These are phyloP conservation scores for sweet orange (Citrus sinensis) DNA, from an alignment of 345 rosid genomes.

Conservation along the genomic window DNA sequence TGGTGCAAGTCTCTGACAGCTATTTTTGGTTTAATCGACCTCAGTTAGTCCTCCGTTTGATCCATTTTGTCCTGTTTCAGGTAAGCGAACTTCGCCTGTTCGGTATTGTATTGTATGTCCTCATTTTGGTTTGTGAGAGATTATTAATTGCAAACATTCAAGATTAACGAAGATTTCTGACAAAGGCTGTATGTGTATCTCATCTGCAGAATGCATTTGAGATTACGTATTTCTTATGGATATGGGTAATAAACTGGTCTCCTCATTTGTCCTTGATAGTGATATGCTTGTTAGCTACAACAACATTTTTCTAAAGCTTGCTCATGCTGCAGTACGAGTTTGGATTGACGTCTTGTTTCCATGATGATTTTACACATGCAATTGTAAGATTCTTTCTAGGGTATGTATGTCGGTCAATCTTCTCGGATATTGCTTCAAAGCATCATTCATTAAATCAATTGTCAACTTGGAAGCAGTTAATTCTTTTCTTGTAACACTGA, in stretches of 20 bases:
- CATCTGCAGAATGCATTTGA: constrained; percentile 85
- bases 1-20: constrained; percentile 77
- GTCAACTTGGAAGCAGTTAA: too few species aligned
- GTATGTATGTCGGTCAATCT: constrained; percentile 52
- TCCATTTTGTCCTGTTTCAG: constrained; percentile 93
- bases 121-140: too few species aligned
- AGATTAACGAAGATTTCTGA: constrained; percentile 10
- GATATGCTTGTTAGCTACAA: background rate
- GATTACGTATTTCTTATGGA: constrained; percentile 93
- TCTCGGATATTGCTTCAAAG: background rate
- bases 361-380: constrained; percentile 42
- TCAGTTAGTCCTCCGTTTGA: constrained; percentile 60
- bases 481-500: background rate
- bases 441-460: too few species aligned
- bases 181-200: background rate
- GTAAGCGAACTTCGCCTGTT: constrained; percentile 22
- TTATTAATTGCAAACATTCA: too few species aligned
- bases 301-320: constrained; percentile 12
- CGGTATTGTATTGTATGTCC: too few species aligned
- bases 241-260: constrained; percentile 52
- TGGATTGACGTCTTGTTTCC: constrained; percentile 81
- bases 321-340: constrained; percentile 74
- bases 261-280: background rate
- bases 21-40: constrained; percentile 92
- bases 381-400: constrained; percentile 53